A percentile compares a stretch with the other conserved stretches of the same genome.
Conservation (phyloP, 306 rosid genomes). For the Boehmeria nivea region DNA sequence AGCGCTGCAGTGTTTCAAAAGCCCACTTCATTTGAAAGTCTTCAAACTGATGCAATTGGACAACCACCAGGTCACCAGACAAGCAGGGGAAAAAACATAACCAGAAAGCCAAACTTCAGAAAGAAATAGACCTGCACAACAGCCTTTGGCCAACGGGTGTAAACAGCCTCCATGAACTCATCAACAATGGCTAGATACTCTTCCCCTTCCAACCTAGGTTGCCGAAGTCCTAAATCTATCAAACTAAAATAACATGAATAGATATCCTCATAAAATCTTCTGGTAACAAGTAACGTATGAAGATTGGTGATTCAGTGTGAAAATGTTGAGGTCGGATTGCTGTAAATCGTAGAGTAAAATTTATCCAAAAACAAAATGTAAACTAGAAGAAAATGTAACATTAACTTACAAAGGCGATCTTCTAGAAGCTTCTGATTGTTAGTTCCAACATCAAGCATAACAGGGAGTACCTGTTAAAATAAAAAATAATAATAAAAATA, state of each 20-base stretch:
- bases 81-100: slow-evolving; percentile 15
- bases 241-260: slow-evolving; percentile 45
- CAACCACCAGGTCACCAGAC: slow-evolving; percentile 30
- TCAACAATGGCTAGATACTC: slow-evolving; percentile 88
- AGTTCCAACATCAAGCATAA: slow-evolving; percentile 97
- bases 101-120: slow-evolving; percentile 13
- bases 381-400: background rate
- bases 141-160: slow-evolving; percentile 98
- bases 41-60: slow-evolving; percentile 63
- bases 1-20: slow-evolving; percentile 87
- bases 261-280: no score
- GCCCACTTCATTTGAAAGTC: slow-evolving; percentile 99
- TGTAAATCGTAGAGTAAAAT: no score
- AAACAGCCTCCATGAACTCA: slow-evolving; percentile 97
- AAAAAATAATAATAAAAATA: slow-evolving; percentile 20
- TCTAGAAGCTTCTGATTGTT: slow-evolving; percentile 88
- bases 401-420: slow-evolving; percentile 81
- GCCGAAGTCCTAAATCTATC: slow-evolving; percentile 95
- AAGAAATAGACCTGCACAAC: slow-evolving; percentile 68
- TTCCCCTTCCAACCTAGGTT: slow-evolving; percentile 97
- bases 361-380: no score
- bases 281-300: no score
- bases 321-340: no score
- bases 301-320: no score
- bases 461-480: slow-evolving; percentile 78